Evolutionary conservation across 805 yeast genomes (phyloP), one percentile per base, ranked within the genome.

Genomic region (Metschnikowia cubensis): DNA sequence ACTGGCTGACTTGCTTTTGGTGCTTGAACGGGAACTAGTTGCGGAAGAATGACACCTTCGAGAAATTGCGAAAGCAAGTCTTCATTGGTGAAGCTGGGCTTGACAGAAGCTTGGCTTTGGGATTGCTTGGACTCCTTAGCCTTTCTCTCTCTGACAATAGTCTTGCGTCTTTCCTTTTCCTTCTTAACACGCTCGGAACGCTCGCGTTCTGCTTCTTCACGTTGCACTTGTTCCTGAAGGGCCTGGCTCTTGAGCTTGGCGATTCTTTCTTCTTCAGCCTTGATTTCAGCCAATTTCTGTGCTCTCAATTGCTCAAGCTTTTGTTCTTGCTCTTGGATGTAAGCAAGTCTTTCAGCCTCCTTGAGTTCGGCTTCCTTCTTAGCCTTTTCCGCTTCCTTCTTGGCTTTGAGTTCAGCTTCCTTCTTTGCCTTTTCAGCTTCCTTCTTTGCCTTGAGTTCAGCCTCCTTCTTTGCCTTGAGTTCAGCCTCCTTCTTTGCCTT

Each of bases 271-370:
- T 50, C 47, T 44, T 49, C 47, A 15, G 49, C 48, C 29, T 50
- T 35, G 14, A 46, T 38, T 37, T 25, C 37, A 13, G 42, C 48
- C 35, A 35, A 45, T 50, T 48, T 50, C 51, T 42, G 47, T 33
- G 45, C 52, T 41, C 45, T 53, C n/a, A 29, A 34, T 39, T 54
- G 54, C 7, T 39, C 47, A 13, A 41, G 36, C 42, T 35, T 34
- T n/a, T 35, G 36, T 11, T 43, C 46, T 46, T 49, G 45, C 35
- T 48, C 50, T 3, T 47, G 31, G 18, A 46, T 38, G 22, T 18
- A 35, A n/a, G 42, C 48, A 32, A 35, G 45, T 48, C 47, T 49
- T 51, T 40, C 50, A 8, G 48, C 53, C 8, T 54, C 41, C 18
- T 39, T 35, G 6, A 15, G 18, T 35, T 36, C 51, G 14, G 47